These are phyloP conservation scores for Calocybe gangraenosa DNA, from an alignment of 768 basidiomycete genomes.

Conservation along the genomic window DNA sequence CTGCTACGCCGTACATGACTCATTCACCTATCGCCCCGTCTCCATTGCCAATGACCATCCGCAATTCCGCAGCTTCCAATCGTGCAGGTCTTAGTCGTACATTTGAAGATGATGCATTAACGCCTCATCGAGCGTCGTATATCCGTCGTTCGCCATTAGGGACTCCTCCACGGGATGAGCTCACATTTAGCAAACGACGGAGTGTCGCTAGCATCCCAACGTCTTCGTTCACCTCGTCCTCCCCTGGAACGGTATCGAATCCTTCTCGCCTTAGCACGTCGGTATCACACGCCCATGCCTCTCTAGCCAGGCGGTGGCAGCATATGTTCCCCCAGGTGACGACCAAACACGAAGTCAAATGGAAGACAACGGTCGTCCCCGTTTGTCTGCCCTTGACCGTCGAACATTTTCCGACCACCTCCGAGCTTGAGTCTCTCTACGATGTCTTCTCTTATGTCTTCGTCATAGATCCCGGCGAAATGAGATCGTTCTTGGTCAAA, in stretches of 20 bases:
- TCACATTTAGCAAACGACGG: constrained; percentile 52
- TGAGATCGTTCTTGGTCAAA: constrained; percentile 83
- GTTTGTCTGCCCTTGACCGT: constrained; percentile 87
- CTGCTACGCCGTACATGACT: constrained; percentile 29
- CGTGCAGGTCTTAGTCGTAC: constrained; percentile 48
- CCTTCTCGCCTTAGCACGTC: constrained; percentile 61
- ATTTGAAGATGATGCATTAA: constrained; percentile 53
- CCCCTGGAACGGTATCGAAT: constrained; percentile 49
- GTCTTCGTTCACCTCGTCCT: constrained; percentile 42
- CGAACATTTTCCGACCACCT: constrained; percentile 76
- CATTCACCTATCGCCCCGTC: constrained; percentile 31
- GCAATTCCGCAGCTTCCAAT: constrained; percentile 23
- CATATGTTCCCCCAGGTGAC: constrained; percentile 72
- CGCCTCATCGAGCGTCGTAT: constrained; percentile 42
- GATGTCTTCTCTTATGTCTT: constrained; percentile 87
- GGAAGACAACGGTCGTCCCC: constrained; percentile 83
- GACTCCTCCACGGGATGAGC: constrained; percentile 70
- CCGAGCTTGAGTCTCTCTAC: constrained; percentile 73
- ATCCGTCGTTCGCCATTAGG: constrained; percentile 59
- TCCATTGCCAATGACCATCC: constrained; percentile 42
- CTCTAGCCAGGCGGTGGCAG: constrained; percentile 87
- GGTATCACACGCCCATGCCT: constrained; percentile 59
- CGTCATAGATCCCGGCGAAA: constrained; percentile 78
- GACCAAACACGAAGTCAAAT: constrained; percentile 86
- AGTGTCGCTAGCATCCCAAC: constrained; percentile 35